Base-by-base conservation (phyloP, 768 basidiomycete species). In the Pulveroboletus ravenelii region DNA sequence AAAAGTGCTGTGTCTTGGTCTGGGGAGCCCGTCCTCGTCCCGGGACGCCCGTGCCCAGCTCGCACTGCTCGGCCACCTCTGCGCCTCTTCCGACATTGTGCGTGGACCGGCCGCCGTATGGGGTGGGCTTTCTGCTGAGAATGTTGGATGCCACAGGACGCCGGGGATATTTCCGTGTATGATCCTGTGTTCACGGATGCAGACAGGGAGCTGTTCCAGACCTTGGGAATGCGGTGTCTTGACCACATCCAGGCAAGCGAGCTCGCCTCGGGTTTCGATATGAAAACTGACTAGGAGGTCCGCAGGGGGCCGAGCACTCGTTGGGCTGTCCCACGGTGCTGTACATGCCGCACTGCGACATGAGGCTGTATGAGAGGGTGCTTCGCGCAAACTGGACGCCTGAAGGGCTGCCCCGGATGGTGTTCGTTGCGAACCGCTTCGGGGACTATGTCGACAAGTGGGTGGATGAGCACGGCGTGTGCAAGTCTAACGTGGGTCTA, bases 341-440 rank as follows among this genome's bases (percentile, higher is more conserved):
- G 47, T 88, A 80, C 69, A 87, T 89, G 85, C 87, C 86, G 18
- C 87, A 89, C 65, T 89, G 88, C 63, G 85, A 87, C 60, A 61
- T 85, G 65, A 75, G 75, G 53, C 73, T 89, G 25, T 87, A 89
- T 64, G 85, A 90, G 62, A 74, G 69, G 55, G 60, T 88, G 40
- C 66, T 89, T 48, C 74, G 75, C 50, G 74, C 75, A 12, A 88
- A 87, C 62, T 85, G 84, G 82, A 67, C 71, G 41, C 61, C 51
- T 27, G 71, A 71, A 27, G 67, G 68, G 18, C 65, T 87, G 45
- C 61, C 70, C 50, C 71, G 69, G 51, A 60, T 83, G 20, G 59
- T 87, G 47, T 70, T 90, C 47, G 60, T 90, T 52, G 84, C 80
- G 48, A 90, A 90, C 68, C 74, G 70, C 47, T 71, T 90, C 53